Percentiles rank a stretch among this genome's conserved stretches.
Evolutionary conservation across 75 land plant species (phyloP).

Genomic region (Adiantum capillusveneris): DNA sequence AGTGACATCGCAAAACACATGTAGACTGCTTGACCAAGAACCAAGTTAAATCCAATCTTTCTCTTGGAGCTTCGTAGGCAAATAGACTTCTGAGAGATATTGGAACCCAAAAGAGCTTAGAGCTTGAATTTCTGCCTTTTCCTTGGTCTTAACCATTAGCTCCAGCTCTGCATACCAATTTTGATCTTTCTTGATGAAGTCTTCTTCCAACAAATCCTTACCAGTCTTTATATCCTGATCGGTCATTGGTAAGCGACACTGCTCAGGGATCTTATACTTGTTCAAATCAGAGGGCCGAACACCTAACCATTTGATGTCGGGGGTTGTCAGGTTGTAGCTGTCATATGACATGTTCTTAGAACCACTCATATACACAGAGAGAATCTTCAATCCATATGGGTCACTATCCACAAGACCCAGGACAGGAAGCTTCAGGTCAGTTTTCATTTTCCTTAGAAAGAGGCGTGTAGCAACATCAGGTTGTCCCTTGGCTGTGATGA

Average conservation of each 20-base stretch:
- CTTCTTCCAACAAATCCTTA: conserved; percentile 89
- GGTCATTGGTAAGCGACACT: conserved; percentile 92
- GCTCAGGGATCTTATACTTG: conserved; percentile 90
- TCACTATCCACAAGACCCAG: conserved; percentile 91
- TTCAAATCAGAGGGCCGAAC: conserved; percentile 84
- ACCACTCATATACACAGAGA: conserved; percentile 94
- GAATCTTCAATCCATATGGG: conserved; percentile 89
- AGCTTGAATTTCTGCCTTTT: conserved; percentile 98
- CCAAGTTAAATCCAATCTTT: conserved; percentile 87
- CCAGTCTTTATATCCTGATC: conserved; percentile 98
- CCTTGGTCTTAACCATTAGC: conserved; percentile 89
- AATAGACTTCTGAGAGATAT: conserved; percentile 86
- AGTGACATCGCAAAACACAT: too few relatives aligned
- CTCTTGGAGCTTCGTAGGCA: conserved; percentile 86
- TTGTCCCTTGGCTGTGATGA: conserved; percentile 57
- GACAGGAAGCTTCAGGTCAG: conserved; percentile 81
- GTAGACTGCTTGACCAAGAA: too few relatives aligned
- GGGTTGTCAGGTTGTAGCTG: conserved; percentile 83
- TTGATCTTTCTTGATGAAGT: conserved; percentile 89
- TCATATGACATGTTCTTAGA: conserved; percentile 99
- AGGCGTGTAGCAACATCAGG: conserved; percentile 29
- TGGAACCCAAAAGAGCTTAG: conserved; percentile 92
- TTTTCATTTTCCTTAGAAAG: conserved; percentile 77
- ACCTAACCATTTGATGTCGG: conserved; percentile 95
- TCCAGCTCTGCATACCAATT: conserved; percentile 85